Percentiles rank a stretch among this genome's conserved stretches.
phyloP scores from a whole-genome alignment of 805 yeast genomes.

The Clavispora vitiphila region DNA sequence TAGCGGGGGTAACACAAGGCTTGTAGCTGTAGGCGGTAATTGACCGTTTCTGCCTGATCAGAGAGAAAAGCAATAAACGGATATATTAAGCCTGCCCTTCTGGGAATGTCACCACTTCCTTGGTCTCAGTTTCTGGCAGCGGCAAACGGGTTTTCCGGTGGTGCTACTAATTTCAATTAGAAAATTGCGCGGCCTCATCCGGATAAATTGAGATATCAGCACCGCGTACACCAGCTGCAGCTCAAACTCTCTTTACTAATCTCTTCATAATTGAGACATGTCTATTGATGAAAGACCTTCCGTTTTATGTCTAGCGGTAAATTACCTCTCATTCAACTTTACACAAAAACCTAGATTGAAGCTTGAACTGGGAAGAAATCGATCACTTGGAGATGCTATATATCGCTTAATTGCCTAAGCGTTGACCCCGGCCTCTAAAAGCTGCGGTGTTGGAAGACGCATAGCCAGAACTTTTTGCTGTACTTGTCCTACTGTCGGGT shows the following conservation, averaged over 20 bases:
- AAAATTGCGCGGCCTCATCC: background rate
- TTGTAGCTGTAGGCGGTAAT: background rate
- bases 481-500: background rate
- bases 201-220: background rate
- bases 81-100: background rate
- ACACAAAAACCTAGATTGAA: too few species aligned
- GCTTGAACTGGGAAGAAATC: too few species aligned
- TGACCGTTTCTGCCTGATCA: background rate
- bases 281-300: too few species aligned
- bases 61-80: background rate
- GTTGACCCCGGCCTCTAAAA: constrained; percentile 1
- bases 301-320: too few species aligned
- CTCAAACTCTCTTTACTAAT: too few species aligned
- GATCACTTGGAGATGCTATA: background rate
- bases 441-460: background rate
- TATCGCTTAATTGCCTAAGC: constrained; percentile 1
- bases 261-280: too few species aligned
- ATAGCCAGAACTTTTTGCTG: background rate
- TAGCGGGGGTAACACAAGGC: background rate
- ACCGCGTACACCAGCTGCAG: too few species aligned
- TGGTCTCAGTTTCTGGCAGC: background rate
- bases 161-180: background rate
- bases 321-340: too few species aligned
- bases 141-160: background rate
- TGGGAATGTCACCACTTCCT: background rate